Conservation (phyloP, 2,329 filamentous ascomycete species). For the Trichoderma simmonsii region DNA sequence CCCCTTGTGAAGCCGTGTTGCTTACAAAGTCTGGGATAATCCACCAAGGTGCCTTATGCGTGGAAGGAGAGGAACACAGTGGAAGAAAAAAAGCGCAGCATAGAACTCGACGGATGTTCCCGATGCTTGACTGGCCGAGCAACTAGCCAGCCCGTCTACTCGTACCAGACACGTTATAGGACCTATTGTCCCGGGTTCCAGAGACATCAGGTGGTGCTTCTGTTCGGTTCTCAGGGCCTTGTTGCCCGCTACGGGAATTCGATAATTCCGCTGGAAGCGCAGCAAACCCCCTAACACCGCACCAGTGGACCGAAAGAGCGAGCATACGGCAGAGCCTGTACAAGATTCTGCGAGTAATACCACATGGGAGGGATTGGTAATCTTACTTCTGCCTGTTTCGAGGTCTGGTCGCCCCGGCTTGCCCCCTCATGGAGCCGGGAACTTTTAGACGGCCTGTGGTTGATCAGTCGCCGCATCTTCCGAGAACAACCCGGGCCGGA, state of each 20-base stretch:
- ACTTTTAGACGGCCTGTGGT: slow-evolving; percentile 19
- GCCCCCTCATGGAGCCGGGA: slow-evolving; percentile 6
- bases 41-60: neutral
- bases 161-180: neutral
- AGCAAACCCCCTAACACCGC: slow-evolving; percentile 2
- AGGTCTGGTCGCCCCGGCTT: slow-evolving; percentile 3
- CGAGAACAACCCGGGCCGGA: slow-evolving; percentile 12
- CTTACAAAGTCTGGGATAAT: neutral
- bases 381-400: slow-evolving; percentile 8
- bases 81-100: neutral
- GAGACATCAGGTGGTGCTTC: neutral
- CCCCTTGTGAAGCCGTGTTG: neutral
- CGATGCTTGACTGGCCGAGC: neutral
- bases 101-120: neutral
- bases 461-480: slow-evolving; percentile 14
- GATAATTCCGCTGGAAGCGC: slow-evolving; percentile 13
- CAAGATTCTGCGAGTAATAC: slow-evolving; percentile 9
- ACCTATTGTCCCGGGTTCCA: neutral
- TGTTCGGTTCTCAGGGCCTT: neutral
- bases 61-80: neutral
- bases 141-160: neutral
- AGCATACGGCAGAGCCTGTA: neutral
- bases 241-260: neutral
- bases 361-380: slow-evolving; percentile 12
- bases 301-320: neutral